Evolutionary conservation across 1,284 basidiomycete species (phyloP), one percentile per base, ranked within the genome.

Genomic region (Earliella scabrosa): DNA sequence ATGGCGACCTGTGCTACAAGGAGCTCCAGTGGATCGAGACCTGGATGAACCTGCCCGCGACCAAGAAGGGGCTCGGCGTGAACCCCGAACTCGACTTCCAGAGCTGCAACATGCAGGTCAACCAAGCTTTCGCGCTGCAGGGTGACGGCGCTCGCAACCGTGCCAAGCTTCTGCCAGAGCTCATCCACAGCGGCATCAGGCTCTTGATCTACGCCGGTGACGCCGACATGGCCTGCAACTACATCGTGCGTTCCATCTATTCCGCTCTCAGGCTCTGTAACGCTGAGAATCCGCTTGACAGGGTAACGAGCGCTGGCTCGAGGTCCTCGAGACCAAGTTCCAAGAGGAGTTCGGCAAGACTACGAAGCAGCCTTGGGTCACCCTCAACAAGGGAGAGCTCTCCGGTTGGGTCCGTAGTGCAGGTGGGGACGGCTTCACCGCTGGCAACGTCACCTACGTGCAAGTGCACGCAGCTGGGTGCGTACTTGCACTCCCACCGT

Each of bases 201-300:
- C 76, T 97, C 21, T 75, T 96, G 41, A 87, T 95, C 41, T 97
- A 95, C 67, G 91, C 92, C 50, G 93, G 92, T 26, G 88, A 91
- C 41, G 58, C 65, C 79, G 94, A 95, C 72, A 87, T 89, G 79
- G 90, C 90, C 82, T 92, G 90, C 76, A 92, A 92, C 73, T 90
- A 79, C 64, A 81, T 90, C 20, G 87, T 86, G 65, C 56, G 79
- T 70, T 5, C 10, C 23, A 38, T 34, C 0, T 50, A 52, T 66
- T 69, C 36, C 40, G 3, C 14, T 3, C n/a, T 35, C 51, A 66
- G 9, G 56, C 66, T 14, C 56, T 4, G 6, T 13, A 16, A 6
- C 24, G 23, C 16, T 38, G 18, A 26, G 5, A 2, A 4, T 26
- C 46, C 47, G 53, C 14, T 32, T 45, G 43, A 29, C 55, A 88